phyloP scores from a whole-genome alignment of 2,329 filamentous ascomycete genomes.

The Trichoderma atrobrunneum region DNA sequence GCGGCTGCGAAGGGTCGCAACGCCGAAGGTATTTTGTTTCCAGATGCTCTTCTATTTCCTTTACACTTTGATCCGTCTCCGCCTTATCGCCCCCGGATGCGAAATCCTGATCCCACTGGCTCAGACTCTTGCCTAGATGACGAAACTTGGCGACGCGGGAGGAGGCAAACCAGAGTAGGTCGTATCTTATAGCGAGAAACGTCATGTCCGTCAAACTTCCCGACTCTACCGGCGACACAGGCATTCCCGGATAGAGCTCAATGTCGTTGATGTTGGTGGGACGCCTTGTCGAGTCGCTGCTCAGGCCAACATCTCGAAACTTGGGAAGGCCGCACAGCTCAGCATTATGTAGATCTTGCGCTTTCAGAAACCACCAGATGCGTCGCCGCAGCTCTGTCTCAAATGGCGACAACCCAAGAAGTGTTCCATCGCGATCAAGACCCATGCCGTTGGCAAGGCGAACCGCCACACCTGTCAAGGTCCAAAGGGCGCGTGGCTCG shows the following conservation, averaged over 20 bases:
- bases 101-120: constrained; percentile 1
- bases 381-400: neutral
- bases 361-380: constrained; percentile 3
- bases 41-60: neutral
- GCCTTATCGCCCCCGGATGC: neutral
- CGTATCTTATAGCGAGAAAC: constrained; percentile 6
- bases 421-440: constrained; percentile 4
- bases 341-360: neutral
- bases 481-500: neutral
- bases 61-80: neutral
- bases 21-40: neutral
- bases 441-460: neutral
- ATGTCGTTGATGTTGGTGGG: neutral
- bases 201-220: neutral
- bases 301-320: constrained; percentile 1
- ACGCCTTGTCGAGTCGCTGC: neutral
- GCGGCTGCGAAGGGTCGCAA: constrained; percentile 1
- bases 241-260: neutral
- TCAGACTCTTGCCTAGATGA: neutral
- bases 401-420: neutral
- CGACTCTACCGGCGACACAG: neutral
- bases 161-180: constrained; percentile 1
- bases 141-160: constrained; percentile 1
- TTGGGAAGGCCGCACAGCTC: constrained; percentile 6
- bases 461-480: constrained; percentile 7